phyloP scores from a whole-genome alignment of 331 rosid genomes.

The Dryas integrifolia region DNA sequence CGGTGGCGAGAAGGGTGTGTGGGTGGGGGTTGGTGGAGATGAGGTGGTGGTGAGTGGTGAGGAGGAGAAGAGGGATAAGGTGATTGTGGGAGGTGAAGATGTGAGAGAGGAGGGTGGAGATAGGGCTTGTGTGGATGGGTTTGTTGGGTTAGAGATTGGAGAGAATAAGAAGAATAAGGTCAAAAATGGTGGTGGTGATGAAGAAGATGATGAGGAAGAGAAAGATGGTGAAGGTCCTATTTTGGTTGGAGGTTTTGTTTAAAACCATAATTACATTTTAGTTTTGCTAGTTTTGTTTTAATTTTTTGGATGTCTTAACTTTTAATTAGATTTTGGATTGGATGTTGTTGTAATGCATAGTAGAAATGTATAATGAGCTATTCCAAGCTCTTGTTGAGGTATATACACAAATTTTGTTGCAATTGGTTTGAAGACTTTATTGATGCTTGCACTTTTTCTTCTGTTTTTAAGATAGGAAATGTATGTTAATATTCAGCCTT shows the following conservation, averaged over 20 bases:
- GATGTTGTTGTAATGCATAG: too few relatives aligned
- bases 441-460: too few relatives aligned
- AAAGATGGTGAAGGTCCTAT: slow-evolving; percentile 25
- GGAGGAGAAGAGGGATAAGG: slow-evolving; percentile 23
- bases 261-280: slow-evolving; percentile 1
- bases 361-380: too few relatives aligned
- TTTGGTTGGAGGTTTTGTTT: slow-evolving; percentile 37
- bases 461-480: too few relatives aligned
- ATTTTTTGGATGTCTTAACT: neutral
- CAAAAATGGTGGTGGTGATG: neutral
- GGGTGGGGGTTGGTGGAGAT: slow-evolving; percentile 28
- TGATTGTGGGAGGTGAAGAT: slow-evolving; percentile 34
- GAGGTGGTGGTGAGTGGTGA: slow-evolving; percentile 33
- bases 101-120: slow-evolving; percentile 17
- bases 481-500: too few relatives aligned
- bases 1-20: slow-evolving; percentile 33
- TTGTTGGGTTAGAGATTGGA: slow-evolving; percentile 36
- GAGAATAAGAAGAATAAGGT: slow-evolving; percentile 20
- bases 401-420: neutral
- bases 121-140: slow-evolving; percentile 44
- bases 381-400: too few relatives aligned
- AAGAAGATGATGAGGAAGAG: slow-evolving; percentile 2
- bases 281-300: too few relatives aligned
- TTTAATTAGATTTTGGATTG: too few relatives aligned
- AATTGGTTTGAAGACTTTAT: neutral